phyloP scores from a whole-genome alignment of 108 stramenopile species.

The Cylindrotheca closterium region DNA sequence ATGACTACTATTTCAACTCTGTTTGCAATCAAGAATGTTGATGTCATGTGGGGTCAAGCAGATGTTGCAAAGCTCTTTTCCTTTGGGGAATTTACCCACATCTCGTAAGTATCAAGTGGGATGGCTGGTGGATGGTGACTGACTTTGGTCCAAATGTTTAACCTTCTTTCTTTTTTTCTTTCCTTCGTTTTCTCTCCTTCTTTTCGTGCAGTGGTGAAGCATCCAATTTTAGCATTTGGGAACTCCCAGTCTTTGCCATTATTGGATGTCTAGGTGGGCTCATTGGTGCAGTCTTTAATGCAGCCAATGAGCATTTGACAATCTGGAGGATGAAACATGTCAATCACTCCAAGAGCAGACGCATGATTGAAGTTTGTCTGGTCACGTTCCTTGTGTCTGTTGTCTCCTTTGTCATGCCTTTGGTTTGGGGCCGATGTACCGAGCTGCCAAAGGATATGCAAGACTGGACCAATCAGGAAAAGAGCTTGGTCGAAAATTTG shows the following conservation, averaged over 20 bases:
- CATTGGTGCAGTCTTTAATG: conserved; percentile 96
- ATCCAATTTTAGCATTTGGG: conserved; percentile 92
- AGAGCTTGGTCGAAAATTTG: conserved; percentile 84
- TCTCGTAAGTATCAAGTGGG: conserved; percentile 38
- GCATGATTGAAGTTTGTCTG: conserved; percentile 78
- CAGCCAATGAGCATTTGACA: conserved; percentile 87
- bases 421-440: conserved; percentile 88
- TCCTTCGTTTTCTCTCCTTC: not conserved
- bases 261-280: conserved; percentile 94
- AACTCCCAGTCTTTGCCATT: conserved; percentile 84
- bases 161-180: not conserved
- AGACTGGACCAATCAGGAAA: conserved; percentile 95
- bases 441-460: conserved; percentile 91
- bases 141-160: too few relatives aligned
- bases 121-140: too few relatives aligned
- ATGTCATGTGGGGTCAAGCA: conserved; percentile 85
- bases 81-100: conserved; percentile 89
- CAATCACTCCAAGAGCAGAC: conserved; percentile 64
- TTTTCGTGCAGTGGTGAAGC: conserved; percentile 50
- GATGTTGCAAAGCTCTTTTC: conserved; percentile 92
- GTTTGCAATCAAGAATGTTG: conserved; percentile 74
- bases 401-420: conserved; percentile 83
- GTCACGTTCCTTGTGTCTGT: conserved; percentile 72
- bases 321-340: conserved; percentile 87
- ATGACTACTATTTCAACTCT: conserved; percentile 92